Percentiles rank a stretch among this genome's conserved stretches.
phyloP scores from a whole-genome alignment of 495 filamentous ascomycete genomes.

The Amorphotheca resinae region DNA sequence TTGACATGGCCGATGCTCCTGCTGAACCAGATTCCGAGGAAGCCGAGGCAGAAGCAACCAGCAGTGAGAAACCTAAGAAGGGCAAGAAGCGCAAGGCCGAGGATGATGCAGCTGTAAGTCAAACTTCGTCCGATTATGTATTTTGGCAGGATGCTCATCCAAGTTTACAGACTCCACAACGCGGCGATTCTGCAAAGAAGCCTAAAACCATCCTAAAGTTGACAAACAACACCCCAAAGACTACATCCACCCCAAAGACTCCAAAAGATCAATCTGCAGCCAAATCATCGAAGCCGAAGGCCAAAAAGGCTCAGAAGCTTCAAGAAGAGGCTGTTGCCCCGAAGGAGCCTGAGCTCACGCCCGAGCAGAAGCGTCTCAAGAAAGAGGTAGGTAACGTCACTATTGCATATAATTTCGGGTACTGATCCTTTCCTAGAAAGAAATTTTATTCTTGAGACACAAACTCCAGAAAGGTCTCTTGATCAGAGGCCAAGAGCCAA shows the following conservation, averaged over 20 bases:
- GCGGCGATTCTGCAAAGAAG: conserved; percentile 53
- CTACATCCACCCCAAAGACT: conserved; percentile 34
- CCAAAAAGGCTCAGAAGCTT: conserved; percentile 34
- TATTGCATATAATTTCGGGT: neutral
- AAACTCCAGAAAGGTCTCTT: conserved; percentile 86
- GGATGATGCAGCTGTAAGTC: conserved; percentile 54
- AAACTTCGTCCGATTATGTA: too few relatives aligned
- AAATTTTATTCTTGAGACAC: conserved; percentile 76
- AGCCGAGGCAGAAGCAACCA: conserved; percentile 29
- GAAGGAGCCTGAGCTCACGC: conserved; percentile 35
- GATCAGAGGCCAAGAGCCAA: conserved; percentile 63
- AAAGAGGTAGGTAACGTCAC: conserved; percentile 43
- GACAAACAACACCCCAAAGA: conserved; percentile 40
- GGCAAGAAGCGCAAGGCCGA: conserved; percentile 63
- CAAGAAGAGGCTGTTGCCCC: conserved; percentile 8
- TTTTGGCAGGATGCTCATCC: neutral
- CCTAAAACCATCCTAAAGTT: conserved; percentile 44
- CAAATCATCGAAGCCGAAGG: conserved; percentile 50
- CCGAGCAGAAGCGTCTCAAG: conserved; percentile 32
- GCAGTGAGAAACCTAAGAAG: conserved; percentile 49
- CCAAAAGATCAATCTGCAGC: conserved; percentile 35
- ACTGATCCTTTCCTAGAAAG: conserved; percentile 31
- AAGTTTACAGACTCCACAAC: conserved; percentile 36
- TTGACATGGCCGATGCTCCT: conserved; percentile 63
- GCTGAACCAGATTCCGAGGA: conserved; percentile 24